Base-by-base conservation (phyloP, 768 basidiomycete genomes). In the Phylloporus rhodoxanthus region DNA sequence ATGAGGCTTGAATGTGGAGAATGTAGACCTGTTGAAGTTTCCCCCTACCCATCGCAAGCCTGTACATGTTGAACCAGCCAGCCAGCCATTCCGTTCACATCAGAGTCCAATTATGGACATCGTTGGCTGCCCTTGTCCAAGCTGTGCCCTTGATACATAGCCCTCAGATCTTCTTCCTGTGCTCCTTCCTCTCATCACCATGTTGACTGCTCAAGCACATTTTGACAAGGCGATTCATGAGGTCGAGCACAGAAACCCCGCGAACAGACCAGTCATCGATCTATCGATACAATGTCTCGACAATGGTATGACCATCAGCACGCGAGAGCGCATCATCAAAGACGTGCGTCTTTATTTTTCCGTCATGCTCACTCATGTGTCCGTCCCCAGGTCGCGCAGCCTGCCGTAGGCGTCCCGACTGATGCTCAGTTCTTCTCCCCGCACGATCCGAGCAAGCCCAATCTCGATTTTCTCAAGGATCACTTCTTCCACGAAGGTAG, bases 351-450 rank as follows among this genome's bases (percentile, higher is more conserved):
- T 32, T 8, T 10, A 44, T 1, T 43, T 34, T 33, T 41, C 36
- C n/a, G 43, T 54, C 49, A 25, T 15, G 23, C 33, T 58, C 30
- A 48, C 0, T 20, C 23, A 9, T 21, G 14, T 40, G 15, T 36
- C 47, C 9, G 28, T 32, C 32, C 10, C 26, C 33, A 89, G 87
- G 86, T 91, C n/a, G 76, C 77, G 52, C 79, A 74, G 20, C 90
- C 87, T 13, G 82, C 79, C 2, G 69, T 76, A 48, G 64, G 71
- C 53, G 75, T 75, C 43, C 90, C 88, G 0, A 81, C 81, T 4
- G 84, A 90, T 53, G 79, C 76, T 14, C 80, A 91, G 54, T 83
- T 92, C 70, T 91, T 83, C 72, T 83, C 86, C 43, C 71, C 73
- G 25, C 68, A 73, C 39, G 84, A 84, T 59, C 74, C 73, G 17